Evolutionary conservation across 306 rosid genomes (phyloP), one percentile per base, ranked within the genome.

Genomic region (Citrullus amarus): DNA sequence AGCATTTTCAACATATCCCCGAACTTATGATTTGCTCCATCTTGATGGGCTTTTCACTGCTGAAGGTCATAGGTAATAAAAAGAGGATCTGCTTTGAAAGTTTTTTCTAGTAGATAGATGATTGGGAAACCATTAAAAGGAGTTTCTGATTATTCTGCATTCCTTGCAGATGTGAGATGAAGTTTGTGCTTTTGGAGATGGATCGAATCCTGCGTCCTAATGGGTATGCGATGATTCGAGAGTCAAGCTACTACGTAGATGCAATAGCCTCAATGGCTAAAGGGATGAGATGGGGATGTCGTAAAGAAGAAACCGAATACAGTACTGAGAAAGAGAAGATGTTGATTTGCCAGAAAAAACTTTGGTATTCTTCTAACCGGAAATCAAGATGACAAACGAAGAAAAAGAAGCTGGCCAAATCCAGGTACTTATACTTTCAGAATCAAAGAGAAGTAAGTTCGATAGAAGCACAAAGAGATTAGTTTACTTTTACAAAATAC

Each of bases 1-100:
- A 79, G 96, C 98, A 28, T 96, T 96, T 83, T 96, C 99, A 14
- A 96, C 99, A 8, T 96, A 96, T 82, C 99, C 99, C 62, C 83
- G 99, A 70, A 96, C 99, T 10, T 96, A 96, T 74, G 99, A 96
- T 84, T 93, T 96, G 54, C 96, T 96, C 80, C 97, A 96, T 87
- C 88, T 93, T 60, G 98, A 96, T 85, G 96, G 97, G 80, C 91
- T 90, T 81, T 96, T 96, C 86, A 84, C 93, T 30, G 90, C 91
- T 7, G 99, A 96, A 91, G 89, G 90, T 83, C 97, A 96, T 79
- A 96, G 99, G 99, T 96, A 85, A 85, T 59, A 61, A 51, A 25
- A 36, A 38, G 51, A 34, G 36, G 12, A 8, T 15, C 20, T 25
- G 61, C 5, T 50, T 14, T 22, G 58, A 46, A 14, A 25, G 53